These are phyloP conservation scores for Leccinum uliginosum DNA, from an alignment of 768 basidiomycete genomes.

Conservation along the genomic window DNA sequence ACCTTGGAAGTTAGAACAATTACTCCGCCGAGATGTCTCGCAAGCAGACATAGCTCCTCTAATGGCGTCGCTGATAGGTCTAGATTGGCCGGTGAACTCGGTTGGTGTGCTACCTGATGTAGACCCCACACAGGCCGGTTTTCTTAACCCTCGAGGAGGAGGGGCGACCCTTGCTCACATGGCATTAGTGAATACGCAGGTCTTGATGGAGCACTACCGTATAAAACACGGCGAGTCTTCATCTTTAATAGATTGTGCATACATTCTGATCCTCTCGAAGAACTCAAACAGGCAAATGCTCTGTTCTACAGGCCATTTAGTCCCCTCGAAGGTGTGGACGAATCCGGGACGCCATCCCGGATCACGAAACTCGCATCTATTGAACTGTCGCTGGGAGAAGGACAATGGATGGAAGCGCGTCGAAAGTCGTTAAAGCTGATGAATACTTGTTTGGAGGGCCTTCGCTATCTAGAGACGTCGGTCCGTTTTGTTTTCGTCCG, in stretches of 20 bases:
- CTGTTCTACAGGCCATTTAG: slow-evolving; percentile 62
- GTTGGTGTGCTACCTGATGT: slow-evolving; percentile 80
- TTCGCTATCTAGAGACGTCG: slow-evolving; percentile 75
- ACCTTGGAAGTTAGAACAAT: slow-evolving; percentile 55
- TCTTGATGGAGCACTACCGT: slow-evolving; percentile 72
- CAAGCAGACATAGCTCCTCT: slow-evolving; percentile 80
- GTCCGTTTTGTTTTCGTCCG: neutral
- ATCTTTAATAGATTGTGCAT: neutral
- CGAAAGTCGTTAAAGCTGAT: slow-evolving; percentile 49
- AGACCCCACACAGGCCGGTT: slow-evolving; percentile 56
- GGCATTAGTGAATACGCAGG: slow-evolving; percentile 62
- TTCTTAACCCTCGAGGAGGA: slow-evolving; percentile 43
- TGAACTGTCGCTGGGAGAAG: slow-evolving; percentile 38
- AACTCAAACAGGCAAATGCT: slow-evolving; percentile 53
- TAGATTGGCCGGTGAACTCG: slow-evolving; percentile 75
- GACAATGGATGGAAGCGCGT: slow-evolving; percentile 48
- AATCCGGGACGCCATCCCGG: slow-evolving; percentile 32
- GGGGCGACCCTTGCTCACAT: slow-evolving; percentile 49
- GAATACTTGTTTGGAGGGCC: slow-evolving; percentile 48
- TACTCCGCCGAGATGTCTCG: slow-evolving; percentile 70
- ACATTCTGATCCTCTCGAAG: slow-evolving; percentile 32
- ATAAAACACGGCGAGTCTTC: slow-evolving; percentile 62
- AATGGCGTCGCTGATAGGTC: slow-evolving; percentile 71
- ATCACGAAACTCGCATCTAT: slow-evolving; percentile 37
- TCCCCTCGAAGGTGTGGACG: slow-evolving; percentile 36